Conservation (phyloP, 495 filamentous ascomycete genomes). For the Neurospora sp. region DNA sequence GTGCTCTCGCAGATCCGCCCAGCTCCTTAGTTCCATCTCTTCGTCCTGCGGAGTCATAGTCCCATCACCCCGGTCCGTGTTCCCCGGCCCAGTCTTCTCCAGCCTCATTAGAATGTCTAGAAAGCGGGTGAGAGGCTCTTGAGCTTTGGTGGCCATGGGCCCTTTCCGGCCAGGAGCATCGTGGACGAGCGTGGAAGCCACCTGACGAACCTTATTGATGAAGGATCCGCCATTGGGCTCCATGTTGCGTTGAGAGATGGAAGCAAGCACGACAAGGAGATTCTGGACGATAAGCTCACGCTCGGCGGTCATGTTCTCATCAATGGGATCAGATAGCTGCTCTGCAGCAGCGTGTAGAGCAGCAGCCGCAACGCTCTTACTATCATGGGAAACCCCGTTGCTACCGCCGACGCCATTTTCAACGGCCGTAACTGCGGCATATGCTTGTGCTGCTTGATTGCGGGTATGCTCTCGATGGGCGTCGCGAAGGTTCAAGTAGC, state of each 20-base stretch:
- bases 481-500: constrained; percentile 60
- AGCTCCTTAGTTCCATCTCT: constrained; percentile 59
- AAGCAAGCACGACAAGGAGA: constrained; percentile 56
- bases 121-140: constrained; percentile 57
- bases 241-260: constrained; percentile 68
- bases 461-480: constrained; percentile 31
- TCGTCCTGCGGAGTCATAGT: constrained; percentile 46
- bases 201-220: constrained; percentile 60
- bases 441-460: constrained; percentile 9
- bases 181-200: constrained; percentile 65
- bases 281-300: constrained; percentile 66
- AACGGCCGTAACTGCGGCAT: constrained; percentile 5
- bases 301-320: constrained; percentile 52
- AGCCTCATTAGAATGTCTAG: constrained; percentile 61
- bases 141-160: constrained; percentile 42
- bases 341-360: constrained; percentile 13
- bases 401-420: constrained; percentile 13
- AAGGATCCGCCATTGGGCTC: constrained; percentile 72
- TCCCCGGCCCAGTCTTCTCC: constrained; percentile 40
- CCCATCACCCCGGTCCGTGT: constrained; percentile 6
- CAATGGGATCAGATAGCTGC: constrained; percentile 26
- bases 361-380: constrained; percentile 15
- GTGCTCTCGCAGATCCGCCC: constrained; percentile 65
- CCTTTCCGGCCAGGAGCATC: constrained; percentile 48
- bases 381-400: constrained; percentile 4